Evolutionary conservation across 2,329 filamentous ascomycete genomes (phyloP).

Genomic region (Ramichloridium luteum): DNA sequence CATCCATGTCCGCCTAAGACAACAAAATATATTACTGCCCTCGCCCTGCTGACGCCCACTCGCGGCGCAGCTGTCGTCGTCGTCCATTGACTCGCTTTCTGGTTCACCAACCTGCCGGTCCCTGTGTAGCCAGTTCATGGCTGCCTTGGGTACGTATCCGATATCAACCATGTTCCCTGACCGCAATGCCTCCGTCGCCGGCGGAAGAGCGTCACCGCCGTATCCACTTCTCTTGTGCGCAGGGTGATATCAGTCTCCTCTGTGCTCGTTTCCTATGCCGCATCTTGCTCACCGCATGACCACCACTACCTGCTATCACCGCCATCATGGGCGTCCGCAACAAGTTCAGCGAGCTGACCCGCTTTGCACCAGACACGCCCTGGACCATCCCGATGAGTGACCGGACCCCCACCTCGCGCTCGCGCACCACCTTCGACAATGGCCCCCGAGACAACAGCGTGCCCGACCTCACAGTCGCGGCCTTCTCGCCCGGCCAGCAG

Average conservation of each 20-base stretch:
- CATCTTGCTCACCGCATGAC: no score
- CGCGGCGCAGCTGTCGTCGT: no score
- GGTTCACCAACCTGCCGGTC: no score
- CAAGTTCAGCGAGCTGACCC: slow-evolving; percentile 3
- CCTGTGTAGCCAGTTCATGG: no score
- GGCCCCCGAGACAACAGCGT: slow-evolving; percentile 9
- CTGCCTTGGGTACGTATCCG: slow-evolving; percentile 13
- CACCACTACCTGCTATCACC: no score
- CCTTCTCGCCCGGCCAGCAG: slow-evolving; percentile 80
- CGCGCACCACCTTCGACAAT: slow-evolving; percentile 9
- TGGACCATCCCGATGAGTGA: slow-evolving; percentile 15
- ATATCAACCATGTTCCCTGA: no score
- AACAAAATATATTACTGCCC: no score
- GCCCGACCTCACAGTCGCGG: slow-evolving; percentile 61
- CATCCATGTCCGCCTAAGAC: no score
- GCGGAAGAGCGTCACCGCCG: not conserved
- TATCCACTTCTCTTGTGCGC: not conserved
- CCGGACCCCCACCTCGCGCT: slow-evolving; percentile 4
- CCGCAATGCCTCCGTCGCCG: not conserved
- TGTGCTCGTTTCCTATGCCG: slow-evolving; percentile 1
- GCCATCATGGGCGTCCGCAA: slow-evolving; percentile 1
- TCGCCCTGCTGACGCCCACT: no score
- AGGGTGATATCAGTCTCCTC: not conserved
- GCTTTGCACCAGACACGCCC: slow-evolving; percentile 13
- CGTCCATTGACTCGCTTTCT: no score